phyloP scores from a whole-genome alignment of 129 eudicot genomes.

The Flaveria trinervia region DNA sequence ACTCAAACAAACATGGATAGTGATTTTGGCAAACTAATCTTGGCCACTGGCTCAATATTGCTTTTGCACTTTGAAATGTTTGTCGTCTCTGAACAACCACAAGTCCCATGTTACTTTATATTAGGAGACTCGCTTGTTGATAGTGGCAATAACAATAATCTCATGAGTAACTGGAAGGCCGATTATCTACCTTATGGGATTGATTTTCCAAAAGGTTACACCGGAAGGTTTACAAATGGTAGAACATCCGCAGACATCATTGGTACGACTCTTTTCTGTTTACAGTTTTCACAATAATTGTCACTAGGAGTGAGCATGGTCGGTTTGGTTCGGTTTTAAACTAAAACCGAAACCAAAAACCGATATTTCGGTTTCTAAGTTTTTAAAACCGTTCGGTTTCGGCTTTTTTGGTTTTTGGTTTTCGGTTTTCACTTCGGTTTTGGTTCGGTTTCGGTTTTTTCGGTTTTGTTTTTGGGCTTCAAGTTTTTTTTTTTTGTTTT shows the following conservation, averaged over 20 bases:
- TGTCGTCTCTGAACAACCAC: slow-evolving; percentile 10
- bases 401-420: too few species aligned
- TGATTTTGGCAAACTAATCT: not conserved
- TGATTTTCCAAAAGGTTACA: slow-evolving; percentile 52
- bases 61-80: not conserved
- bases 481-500: too few species aligned
- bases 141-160: slow-evolving; percentile 65
- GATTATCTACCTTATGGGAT: slow-evolving; percentile 65
- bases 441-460: too few species aligned
- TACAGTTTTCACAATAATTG: not conserved
- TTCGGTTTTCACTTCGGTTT: too few species aligned
- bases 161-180: slow-evolving; percentile 38
- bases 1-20: slow-evolving; percentile 31
- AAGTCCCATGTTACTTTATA: slow-evolving; percentile 49
- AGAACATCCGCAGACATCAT: slow-evolving; percentile 44
- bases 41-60: not conserved
- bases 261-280: slow-evolving; percentile 29
- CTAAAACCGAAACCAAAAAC: too few species aligned
- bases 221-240: slow-evolving; percentile 70
- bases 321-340: too few species aligned
- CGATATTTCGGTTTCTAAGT: too few species aligned
- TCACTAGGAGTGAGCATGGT: too few species aligned
- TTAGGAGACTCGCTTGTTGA: slow-evolving; percentile 61
- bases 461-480: too few species aligned
- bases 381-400: too few species aligned